Evolutionary conservation across 1,284 basidiomycete species (phyloP).

Genomic region (Puccinia brachypodii): DNA sequence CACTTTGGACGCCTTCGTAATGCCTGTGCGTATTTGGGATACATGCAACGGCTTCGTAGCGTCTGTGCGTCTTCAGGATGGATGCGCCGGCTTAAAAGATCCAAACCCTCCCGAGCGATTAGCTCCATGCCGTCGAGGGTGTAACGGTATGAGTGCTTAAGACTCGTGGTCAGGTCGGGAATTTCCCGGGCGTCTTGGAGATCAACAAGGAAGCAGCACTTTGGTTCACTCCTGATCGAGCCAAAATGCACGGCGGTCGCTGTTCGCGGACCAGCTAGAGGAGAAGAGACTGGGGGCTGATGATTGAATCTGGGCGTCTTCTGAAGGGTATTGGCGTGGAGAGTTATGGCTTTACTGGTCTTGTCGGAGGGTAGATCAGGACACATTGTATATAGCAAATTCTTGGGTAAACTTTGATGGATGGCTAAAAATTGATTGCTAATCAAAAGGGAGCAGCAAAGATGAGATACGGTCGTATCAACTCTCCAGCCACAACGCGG

Average conservation of each 20-base stretch:
- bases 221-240: neutral
- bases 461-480: neutral
- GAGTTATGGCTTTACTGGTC: neutral
- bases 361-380: neutral
- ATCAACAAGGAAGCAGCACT: neutral
- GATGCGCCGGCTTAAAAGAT: neutral
- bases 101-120: neutral
- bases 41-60: too few relatives aligned
- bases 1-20: too few relatives aligned
- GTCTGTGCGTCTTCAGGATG: neutral
- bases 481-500: neutral
- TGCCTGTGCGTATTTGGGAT: too few relatives aligned
- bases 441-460: too few relatives aligned
- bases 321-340: too few relatives aligned
- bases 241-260: neutral
- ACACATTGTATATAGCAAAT: too few relatives aligned
- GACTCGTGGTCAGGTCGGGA: neutral
- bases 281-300: neutral
- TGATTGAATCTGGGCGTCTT: too few relatives aligned
- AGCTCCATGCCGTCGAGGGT: neutral
- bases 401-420: too few relatives aligned
- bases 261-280: neutral
- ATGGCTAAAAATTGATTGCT: too few relatives aligned
- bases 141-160: neutral
- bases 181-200: neutral